Evolutionary conservation across 1,284 basidiomycete species (phyloP), one percentile per base, ranked within the genome.

Genomic region (Mixia osmundae): DNA sequence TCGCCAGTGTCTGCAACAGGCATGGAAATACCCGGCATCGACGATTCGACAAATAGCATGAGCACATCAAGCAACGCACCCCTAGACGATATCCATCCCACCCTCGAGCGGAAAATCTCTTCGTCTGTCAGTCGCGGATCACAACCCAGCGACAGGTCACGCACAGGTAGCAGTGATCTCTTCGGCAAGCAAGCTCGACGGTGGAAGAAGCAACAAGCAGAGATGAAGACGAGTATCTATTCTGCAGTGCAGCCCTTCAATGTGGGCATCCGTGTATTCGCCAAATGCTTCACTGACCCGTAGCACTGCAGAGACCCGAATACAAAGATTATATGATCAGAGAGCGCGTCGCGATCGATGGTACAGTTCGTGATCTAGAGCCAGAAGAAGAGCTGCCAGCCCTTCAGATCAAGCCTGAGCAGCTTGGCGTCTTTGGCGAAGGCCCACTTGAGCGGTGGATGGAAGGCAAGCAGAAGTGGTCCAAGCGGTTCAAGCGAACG

Each of bases 331-430:
- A 25, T 16, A 75, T 76, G 67, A 78, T 95, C 42, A 68, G 87
- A 23, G 85, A 95, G 56, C 69, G 89, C 9, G 71, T 95, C 15
- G 71, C 74, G 14, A 71, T 73, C 3, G 62, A 64, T 16, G 89
- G 89, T 5, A 57, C 69, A 5, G 63, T 80, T 12, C 69, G 85
- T 8, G 66, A 74, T 0, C 63, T 97, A 44, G 85, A 94, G 50
- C 62, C 71, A 0, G 64, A 67, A 41, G 54, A 62, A 1, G 66
- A 75, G 31, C 61, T 95, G 0, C 56, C 59, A 5, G 75, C 70
- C 1, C 60, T 89, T 28, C 62, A 61, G 6, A 55, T 87, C 29
- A 64, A 67, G 0, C 54, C 61, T 0, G 68, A 75, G 16, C 58
- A 69, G 31, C 51, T 67, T 7, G 65, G 66, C 1, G 39, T 56